Conservation (phyloP, 441 rosid species). For the Pelargonium cotyledonis region DNA sequence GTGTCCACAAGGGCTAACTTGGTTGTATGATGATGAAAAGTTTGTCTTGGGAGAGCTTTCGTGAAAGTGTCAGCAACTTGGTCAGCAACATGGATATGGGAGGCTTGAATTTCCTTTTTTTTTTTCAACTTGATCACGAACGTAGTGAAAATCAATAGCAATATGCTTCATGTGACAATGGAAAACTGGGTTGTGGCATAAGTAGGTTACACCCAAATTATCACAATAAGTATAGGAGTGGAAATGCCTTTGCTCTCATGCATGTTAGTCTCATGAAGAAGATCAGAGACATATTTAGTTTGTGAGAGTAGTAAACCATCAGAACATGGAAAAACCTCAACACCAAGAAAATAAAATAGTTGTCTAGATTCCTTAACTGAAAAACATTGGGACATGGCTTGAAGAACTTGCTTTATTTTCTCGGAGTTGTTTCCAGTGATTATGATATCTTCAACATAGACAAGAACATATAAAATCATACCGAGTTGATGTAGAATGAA, state of each 20-base stretch:
- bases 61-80: background rate
- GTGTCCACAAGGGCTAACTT: background rate
- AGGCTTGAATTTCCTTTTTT: background rate
- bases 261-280: too few species aligned
- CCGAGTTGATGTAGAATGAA: background rate
- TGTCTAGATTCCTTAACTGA: too few species aligned
- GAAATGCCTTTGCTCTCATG: too few species aligned
- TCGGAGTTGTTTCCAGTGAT: too few species aligned
- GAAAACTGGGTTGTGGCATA: background rate
- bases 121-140: background rate
- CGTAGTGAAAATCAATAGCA: constrained; percentile 5
- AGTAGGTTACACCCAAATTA: background rate
- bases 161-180: constrained; percentile 4
- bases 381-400: too few species aligned
- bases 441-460: too few species aligned
- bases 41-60: background rate
- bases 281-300: too few species aligned
- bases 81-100: background rate
- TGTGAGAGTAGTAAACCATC: too few species aligned
- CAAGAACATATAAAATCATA: too few species aligned
- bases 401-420: too few species aligned
- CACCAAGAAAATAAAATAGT: too few species aligned
- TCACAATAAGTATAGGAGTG: background rate
- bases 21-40: background rate
- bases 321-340: too few species aligned